Conservation (phyloP, 2,329 filamentous ascomycete genomes). For the Fusarium tuaranense region DNA sequence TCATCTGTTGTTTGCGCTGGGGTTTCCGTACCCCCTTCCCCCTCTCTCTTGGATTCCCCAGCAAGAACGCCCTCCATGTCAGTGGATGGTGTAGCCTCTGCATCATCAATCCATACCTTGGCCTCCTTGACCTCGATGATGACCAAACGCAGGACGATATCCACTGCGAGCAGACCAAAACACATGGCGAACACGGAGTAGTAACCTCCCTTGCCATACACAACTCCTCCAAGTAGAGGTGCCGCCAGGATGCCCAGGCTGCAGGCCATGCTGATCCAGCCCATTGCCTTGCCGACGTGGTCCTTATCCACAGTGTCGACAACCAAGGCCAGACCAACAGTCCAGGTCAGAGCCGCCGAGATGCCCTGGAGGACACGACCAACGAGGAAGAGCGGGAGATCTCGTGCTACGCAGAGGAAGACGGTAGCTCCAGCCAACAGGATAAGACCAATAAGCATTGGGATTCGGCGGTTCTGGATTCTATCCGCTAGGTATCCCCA, state of each 20-base stretch:
- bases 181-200: conserved; percentile 52
- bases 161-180: conserved; percentile 49
- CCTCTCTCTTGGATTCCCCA: not conserved
- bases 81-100: not conserved
- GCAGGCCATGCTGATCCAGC: conserved; percentile 50
- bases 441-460: conserved; percentile 50
- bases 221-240: conserved; percentile 50
- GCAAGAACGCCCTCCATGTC: conserved; percentile 5
- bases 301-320: conserved; percentile 49
- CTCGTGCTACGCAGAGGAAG: conserved; percentile 47
- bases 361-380: conserved; percentile 50
- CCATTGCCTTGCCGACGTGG: conserved; percentile 48
- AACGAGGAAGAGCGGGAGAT: conserved; percentile 48
- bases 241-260: conserved; percentile 49
- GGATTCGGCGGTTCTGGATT: conserved; percentile 47
- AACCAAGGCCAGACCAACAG: conserved; percentile 51
- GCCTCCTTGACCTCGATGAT: conserved; percentile 50
- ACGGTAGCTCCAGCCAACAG: conserved; percentile 46
- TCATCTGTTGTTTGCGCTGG: not conserved
- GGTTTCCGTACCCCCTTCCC: not conserved
- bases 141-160: conserved; percentile 47
- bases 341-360: conserved; percentile 51
- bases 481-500: conserved; percentile 53
- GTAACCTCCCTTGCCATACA: conserved; percentile 49
- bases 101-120: conserved; percentile 42